These are phyloP conservation scores for Iris pallida DNA, from an alignment of 116 monocot genomes.

Conservation along the genomic window DNA sequence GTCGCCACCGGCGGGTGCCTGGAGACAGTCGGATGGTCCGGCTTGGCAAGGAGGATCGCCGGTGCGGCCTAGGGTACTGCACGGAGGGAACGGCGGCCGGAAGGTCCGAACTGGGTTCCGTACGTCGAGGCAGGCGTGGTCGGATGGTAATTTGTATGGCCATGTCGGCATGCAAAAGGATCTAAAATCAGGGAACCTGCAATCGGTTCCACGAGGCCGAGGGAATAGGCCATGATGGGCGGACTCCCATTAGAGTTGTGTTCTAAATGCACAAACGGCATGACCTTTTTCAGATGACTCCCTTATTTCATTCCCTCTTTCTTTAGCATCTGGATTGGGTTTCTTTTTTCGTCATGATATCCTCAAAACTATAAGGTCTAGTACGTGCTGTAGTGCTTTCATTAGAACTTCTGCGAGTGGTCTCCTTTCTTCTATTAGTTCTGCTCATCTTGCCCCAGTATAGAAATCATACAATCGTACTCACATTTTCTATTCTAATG, in stretches of 20 bases:
- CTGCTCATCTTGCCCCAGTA: slow-evolving; percentile 35
- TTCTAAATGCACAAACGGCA: slow-evolving; percentile 10
- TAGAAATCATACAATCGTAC: slow-evolving; percentile 9
- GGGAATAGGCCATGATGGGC: too few relatives aligned
- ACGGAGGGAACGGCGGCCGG: too few relatives aligned
- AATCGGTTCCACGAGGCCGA: too few relatives aligned
- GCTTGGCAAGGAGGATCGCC: too few relatives aligned
- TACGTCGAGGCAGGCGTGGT: too few relatives aligned
- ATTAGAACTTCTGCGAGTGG: slow-evolving; percentile 16
- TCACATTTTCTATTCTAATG: not conserved
- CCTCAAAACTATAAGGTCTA: slow-evolving; percentile 70
- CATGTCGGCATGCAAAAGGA: too few relatives aligned
- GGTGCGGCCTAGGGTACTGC: too few relatives aligned
- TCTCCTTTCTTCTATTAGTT: slow-evolving; percentile 21
- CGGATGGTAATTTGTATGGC: too few relatives aligned
- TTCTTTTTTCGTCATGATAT: slow-evolving; percentile 79
- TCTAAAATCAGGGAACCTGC: too few relatives aligned
- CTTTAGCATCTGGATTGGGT: slow-evolving; percentile 20
- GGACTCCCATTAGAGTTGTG: slow-evolving; percentile 7
- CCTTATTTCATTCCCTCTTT: slow-evolving; percentile 5
- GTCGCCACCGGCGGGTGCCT: too few relatives aligned
- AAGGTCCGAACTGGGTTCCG: too few relatives aligned
- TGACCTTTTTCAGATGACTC: slow-evolving; percentile 17
- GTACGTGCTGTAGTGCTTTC: slow-evolving; percentile 82
- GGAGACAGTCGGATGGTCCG: too few relatives aligned